These are phyloP conservation scores for Sarocladium oryzae DNA, from an alignment of 2,329 filamentous ascomycete genomes.

Conservation along the genomic window DNA sequence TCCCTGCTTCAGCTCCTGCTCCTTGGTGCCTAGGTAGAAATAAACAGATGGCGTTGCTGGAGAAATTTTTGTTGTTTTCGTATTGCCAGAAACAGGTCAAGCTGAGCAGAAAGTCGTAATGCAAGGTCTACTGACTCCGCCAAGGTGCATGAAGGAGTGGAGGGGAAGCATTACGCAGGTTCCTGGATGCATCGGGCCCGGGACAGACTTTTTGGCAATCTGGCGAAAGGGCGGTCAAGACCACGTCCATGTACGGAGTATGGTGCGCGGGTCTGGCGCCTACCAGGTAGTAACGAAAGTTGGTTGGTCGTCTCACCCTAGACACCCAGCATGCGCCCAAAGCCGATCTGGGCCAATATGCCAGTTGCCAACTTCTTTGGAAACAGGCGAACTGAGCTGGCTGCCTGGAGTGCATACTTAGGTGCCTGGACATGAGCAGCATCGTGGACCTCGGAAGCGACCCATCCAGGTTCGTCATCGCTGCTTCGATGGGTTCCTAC, in stretches of 20 bases:
- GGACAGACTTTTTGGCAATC: background rate
- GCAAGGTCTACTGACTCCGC: constrained; percentile 7
- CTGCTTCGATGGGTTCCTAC: too few species aligned
- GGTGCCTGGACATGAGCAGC: background rate
- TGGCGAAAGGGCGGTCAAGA: constrained; percentile 10
- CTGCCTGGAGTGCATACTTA: background rate
- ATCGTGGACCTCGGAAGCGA: background rate
- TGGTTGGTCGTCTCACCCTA: too few species aligned
- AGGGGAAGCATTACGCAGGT: constrained; percentile 2
- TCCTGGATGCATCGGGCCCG: background rate
- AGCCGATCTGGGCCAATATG: too few species aligned
- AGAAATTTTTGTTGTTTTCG: constrained; percentile 3
- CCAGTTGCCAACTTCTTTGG: too few species aligned
- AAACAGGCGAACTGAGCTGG: background rate
- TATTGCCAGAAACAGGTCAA: background rate
- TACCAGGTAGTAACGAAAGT: background rate
- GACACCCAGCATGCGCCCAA: too few species aligned
- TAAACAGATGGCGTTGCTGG: background rate
- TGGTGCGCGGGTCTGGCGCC: background rate
- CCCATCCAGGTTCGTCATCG: background rate
- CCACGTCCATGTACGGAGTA: background rate
- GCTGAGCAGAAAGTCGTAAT: background rate
- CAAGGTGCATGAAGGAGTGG: constrained; percentile 7
- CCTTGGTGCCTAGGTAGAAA: background rate
- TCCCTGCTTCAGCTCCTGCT: constrained; percentile 2